Conservation (phyloP, 2,329 filamentous ascomycete species). For the Emmonsiellopsis sp. region DNA sequence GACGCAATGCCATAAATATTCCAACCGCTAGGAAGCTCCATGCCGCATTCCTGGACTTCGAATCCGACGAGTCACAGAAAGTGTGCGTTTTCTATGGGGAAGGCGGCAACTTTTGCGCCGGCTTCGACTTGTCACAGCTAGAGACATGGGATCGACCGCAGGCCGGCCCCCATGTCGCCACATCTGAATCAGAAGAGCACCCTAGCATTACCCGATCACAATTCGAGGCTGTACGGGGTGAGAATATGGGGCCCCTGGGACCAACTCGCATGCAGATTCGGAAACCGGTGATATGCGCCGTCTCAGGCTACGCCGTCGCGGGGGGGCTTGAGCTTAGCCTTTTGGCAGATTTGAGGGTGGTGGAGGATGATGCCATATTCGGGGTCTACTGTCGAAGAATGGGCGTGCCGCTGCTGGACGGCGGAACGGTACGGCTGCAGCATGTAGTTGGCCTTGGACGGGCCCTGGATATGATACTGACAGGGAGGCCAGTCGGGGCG, state of each 20-base stretch:
- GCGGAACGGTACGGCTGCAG: constrained; percentile 46
- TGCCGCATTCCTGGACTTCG: constrained; percentile 41
- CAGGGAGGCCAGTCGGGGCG: constrained; percentile 41
- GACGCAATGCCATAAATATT: constrained; percentile 46
- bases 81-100: constrained; percentile 44
- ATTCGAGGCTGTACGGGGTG: constrained; percentile 25
- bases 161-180: neutral
- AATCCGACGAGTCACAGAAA: constrained; percentile 43
- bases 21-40: constrained; percentile 42
- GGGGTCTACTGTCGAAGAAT: constrained; percentile 49
- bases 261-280: constrained; percentile 41
- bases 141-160: constrained; percentile 16
- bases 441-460: constrained; percentile 44
- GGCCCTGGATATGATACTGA: constrained; percentile 50
- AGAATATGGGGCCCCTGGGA: constrained; percentile 43
- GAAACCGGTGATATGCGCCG: constrained; percentile 46
- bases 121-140: constrained; percentile 44
- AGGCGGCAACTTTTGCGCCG: constrained; percentile 44
- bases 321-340: constrained; percentile 47
- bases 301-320: constrained; percentile 47
- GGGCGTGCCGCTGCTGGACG: constrained; percentile 45
- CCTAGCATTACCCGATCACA: constrained; percentile 12
- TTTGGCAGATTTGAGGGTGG: constrained; percentile 45
- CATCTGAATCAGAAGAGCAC: neutral
- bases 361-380: constrained; percentile 45